Conservation (phyloP, 2,329 filamentous ascomycete genomes). For the Claviceps sorghi region DNA sequence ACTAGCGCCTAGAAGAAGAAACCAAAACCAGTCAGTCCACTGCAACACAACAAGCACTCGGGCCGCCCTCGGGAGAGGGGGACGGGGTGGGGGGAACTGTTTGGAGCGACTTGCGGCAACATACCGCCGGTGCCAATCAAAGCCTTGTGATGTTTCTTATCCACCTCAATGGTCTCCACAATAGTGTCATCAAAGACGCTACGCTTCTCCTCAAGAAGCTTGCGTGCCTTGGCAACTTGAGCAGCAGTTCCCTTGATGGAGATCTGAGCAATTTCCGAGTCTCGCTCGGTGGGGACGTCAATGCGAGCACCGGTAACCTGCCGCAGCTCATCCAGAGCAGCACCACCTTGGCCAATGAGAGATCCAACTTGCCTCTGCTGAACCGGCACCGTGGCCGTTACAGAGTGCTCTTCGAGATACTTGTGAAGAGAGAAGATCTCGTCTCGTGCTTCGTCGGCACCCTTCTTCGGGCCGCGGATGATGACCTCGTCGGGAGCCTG, state of each 20-base stretch:
- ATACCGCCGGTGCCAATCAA: slow-evolving; percentile 80
- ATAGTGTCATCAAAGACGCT: slow-evolving; percentile 84
- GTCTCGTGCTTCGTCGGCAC: slow-evolving; percentile 80
- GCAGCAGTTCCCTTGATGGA: slow-evolving; percentile 84
- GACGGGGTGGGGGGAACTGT: not conserved
- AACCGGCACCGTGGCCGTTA: slow-evolving; percentile 65
- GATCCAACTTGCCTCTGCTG: slow-evolving; percentile 88
- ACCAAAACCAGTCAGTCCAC: slow-evolving; percentile 6
- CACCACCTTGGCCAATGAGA: slow-evolving; percentile 79
- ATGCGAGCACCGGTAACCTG: slow-evolving; percentile 76
- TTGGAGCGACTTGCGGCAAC: slow-evolving; percentile 20
- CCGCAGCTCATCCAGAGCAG: slow-evolving; percentile 80
- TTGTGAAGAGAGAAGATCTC: slow-evolving; percentile 81
- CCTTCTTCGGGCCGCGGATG: slow-evolving; percentile 81
- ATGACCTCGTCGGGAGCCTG: slow-evolving; percentile 81
- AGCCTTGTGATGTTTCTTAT: slow-evolving; percentile 81
- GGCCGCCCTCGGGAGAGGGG: no score
- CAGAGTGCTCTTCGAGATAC: slow-evolving; percentile 78
- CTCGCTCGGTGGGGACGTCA: slow-evolving; percentile 72
- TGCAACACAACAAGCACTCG: not conserved
- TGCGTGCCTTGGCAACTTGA: slow-evolving; percentile 83
- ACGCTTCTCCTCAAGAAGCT: slow-evolving; percentile 73
- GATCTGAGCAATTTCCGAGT: slow-evolving; percentile 67
- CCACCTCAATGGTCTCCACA: slow-evolving; percentile 70
- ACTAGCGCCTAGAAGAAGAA: slow-evolving; percentile 48